Evolutionary conservation across 139 green algal species (phyloP), one percentile per base, ranked within the genome.

Genomic region (Nannochloris sp.): DNA sequence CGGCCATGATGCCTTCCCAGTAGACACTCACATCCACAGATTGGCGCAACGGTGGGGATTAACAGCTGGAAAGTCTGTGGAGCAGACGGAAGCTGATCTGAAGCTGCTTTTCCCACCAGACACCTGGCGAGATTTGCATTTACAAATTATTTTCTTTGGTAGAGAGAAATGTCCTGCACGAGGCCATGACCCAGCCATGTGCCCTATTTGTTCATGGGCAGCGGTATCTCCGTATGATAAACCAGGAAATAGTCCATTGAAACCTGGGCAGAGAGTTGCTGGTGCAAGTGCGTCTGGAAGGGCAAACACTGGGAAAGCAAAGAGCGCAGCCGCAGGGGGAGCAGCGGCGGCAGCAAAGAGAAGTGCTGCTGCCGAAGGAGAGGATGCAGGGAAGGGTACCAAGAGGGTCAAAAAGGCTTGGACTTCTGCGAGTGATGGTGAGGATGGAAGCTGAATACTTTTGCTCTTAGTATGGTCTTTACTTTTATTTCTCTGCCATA

Each of bases 1-100:
- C 62, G 83, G 75, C 10, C 37, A 78, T 8, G 34, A 71, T 2
- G 82, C 87, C 10, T 96, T 96, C 61, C 89, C 89, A 7, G 89
- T 96, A 23, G 89, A 96, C 77, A 95, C 89, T 5, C 89, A 96
- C 83, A 95, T 96, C 36, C 87, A 96, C 79, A 77, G 84, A 14
- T 67, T 92, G 19, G 82, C 80, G 12, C 66, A 84, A 70, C 72
- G 84, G 4, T 92, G 85, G 78, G 76, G 76, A 4, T 61, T 88
- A 5, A 66, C 75, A 35, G 82, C 60, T 58, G 88, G 84, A 34
- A 76, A 75, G 31, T 86, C 51, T 65, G 89, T 96, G 32, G 87
- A 93, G 69, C 83, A 92, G 61, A 92, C 88, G 8, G 88, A 95
- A 54, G 76, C 74, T 4, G 83, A 95, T 70, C 69, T 94, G 5